These are phyloP conservation scores for Rhodotorula sp. DNA, from an alignment of 1,284 basidiomycete genomes.

Conservation along the genomic window DNA sequence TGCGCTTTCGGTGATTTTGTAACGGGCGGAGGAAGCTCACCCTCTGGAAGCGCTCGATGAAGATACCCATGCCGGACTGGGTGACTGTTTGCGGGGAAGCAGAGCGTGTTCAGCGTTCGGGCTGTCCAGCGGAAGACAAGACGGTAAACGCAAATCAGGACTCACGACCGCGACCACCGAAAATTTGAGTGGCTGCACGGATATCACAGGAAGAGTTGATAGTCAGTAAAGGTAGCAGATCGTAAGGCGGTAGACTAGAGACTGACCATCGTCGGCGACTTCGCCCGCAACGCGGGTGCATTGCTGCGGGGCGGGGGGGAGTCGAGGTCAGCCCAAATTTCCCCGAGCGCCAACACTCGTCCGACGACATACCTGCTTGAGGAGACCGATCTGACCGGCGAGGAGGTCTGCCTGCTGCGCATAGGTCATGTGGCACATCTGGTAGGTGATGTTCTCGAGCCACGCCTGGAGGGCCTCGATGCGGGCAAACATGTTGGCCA, in stretches of 20 bases:
- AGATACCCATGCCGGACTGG: conserved; percentile 14
- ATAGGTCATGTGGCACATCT: conserved; percentile 45
- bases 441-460: conserved; percentile 43
- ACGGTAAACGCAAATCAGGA: background rate
- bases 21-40: background rate
- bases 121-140: background rate
- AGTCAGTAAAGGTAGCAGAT: fast-evolving
- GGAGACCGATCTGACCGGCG: conserved; percentile 43
- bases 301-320: background rate
- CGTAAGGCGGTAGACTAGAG: background rate
- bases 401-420: conserved; percentile 42
- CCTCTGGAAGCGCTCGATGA: conserved; percentile 16
- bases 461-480: conserved; percentile 42
- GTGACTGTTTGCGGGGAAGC: background rate
- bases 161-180: conserved; percentile 58
- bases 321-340: background rate
- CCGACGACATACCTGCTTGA: conserved; percentile 22
- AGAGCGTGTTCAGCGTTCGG: background rate
- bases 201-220: background rate
- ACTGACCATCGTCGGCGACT: conserved; percentile 50
- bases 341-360: background rate
- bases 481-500: conserved; percentile 43
- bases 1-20: too few species aligned
- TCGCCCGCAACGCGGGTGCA: conserved; percentile 37
- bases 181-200: conserved; percentile 42